Conservation (phyloP, 2,329 filamentous ascomycete genomes). For the Colletotrichum abscissum region DNA sequence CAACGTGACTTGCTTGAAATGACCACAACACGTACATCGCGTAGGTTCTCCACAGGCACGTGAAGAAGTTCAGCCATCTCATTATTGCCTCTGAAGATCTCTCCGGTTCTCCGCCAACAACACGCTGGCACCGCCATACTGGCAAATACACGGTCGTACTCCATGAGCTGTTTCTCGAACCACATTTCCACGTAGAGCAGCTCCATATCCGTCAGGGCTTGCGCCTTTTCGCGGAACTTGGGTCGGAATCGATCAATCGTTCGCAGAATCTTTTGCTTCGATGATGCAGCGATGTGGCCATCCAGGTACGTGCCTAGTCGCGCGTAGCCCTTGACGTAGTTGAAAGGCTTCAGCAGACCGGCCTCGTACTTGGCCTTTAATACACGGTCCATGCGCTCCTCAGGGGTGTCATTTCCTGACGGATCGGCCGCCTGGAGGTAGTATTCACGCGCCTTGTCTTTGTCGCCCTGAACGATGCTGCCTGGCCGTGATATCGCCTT, state of each 20-base stretch:
- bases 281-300: slow-evolving; percentile 81
- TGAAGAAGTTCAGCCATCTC: slow-evolving; percentile 98
- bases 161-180: slow-evolving; percentile 97
- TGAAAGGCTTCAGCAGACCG: slow-evolving; percentile 94
- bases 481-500: slow-evolving; percentile 70
- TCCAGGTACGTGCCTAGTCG: slow-evolving; percentile 93
- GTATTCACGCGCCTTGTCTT: slow-evolving; percentile 86
- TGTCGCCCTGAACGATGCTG: slow-evolving; percentile 73
- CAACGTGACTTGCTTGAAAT: slow-evolving; percentile 23
- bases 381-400: slow-evolving; percentile 94
- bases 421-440: slow-evolving; percentile 98
- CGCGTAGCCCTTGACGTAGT: slow-evolving; percentile 97
- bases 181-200: slow-evolving; percentile 98
- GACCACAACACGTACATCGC: slow-evolving; percentile 77
- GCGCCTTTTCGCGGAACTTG: slow-evolving; percentile 95
- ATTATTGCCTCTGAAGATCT: slow-evolving; percentile 97
- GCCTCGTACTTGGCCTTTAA: slow-evolving; percentile 97
- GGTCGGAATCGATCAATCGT: slow-evolving; percentile 94
- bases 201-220: slow-evolving; percentile 91
- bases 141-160: slow-evolving; percentile 97
- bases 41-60: slow-evolving; percentile 88
- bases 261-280: slow-evolving; percentile 90
- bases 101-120: slow-evolving; percentile 95
- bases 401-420: slow-evolving; percentile 83
- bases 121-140: slow-evolving; percentile 99